phyloP scores from a whole-genome alignment of 2,329 filamentous ascomycete species.

The Fusarium sarcochroum region DNA sequence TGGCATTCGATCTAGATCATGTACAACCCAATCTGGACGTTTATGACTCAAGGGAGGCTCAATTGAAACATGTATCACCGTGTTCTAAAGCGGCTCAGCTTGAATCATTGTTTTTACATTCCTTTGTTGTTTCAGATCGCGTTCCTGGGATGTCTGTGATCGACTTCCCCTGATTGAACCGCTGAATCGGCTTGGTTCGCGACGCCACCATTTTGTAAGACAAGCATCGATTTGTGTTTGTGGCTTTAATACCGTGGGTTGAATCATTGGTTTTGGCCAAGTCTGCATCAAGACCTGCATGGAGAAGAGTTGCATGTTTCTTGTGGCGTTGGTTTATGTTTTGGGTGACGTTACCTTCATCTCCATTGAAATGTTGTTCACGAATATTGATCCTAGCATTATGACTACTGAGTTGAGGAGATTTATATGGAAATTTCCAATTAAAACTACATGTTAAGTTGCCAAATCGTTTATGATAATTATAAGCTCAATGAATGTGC shows the following conservation, averaged over 20 bases:
- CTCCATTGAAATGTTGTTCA: neutral
- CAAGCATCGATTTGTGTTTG: neutral
- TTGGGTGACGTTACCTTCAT: neutral
- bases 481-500: neutral
- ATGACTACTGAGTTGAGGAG: no score
- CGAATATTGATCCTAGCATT: no score
- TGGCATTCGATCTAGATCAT: neutral
- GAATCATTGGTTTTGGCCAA: no score
- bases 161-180: neutral
- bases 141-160: neutral
- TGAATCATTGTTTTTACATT: slow-evolving; percentile 1
- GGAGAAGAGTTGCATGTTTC: neutral
- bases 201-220: rapidly evolving
- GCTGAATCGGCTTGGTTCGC: neutral
- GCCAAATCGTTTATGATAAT: no score
- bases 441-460: no score
- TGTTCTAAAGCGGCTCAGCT: neutral
- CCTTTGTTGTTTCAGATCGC: slow-evolving; percentile 12
- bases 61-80: slow-evolving; percentile 7
- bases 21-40: neutral
- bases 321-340: neutral
- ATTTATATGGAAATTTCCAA: no score
- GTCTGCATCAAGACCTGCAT: no score
- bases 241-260: neutral
- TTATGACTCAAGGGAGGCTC: slow-evolving; percentile 23